A percentile compares a stretch with the other conserved stretches of the same genome.
phyloP scores from a whole-genome alignment of 2,329 filamentous ascomycete genomes.

The Hypoxylon sp. region DNA sequence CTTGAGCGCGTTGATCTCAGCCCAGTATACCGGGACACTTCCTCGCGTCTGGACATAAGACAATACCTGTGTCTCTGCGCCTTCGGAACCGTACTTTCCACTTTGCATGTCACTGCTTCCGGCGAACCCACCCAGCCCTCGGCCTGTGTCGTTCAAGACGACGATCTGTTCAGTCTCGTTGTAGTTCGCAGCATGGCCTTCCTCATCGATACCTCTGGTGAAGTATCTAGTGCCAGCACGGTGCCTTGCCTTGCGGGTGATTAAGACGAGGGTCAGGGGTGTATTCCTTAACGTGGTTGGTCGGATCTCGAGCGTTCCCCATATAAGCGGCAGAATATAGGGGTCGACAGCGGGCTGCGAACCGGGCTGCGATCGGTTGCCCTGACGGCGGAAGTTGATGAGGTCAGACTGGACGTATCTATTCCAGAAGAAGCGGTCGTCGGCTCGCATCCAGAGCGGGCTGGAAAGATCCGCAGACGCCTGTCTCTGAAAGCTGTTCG shows the following conservation, averaged over 20 bases:
- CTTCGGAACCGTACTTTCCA: constrained; percentile 71
- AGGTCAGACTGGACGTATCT: constrained; percentile 90
- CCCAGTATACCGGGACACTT: constrained; percentile 96
- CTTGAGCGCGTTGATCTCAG: constrained; percentile 91
- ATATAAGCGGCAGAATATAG: constrained; percentile 95
- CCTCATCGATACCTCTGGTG: constrained; percentile 90
- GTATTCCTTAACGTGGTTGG: constrained; percentile 88
- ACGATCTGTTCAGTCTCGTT: constrained; percentile 97
- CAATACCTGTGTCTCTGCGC: constrained; percentile 86
- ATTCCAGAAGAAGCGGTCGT: constrained; percentile 99
- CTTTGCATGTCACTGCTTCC: constrained; percentile 82
- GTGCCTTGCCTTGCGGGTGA: constrained; percentile 89
- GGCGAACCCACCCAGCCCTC: constrained; percentile 82
- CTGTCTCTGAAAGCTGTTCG: constrained; percentile 96
- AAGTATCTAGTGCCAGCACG: constrained; percentile 94
- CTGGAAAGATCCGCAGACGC: constrained; percentile 77
- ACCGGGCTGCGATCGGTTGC: constrained; percentile 72
- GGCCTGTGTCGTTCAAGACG: constrained; percentile 84
- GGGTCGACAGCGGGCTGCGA: constrained; percentile 85
- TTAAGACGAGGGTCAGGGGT: constrained; percentile 85
- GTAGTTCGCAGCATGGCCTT: constrained; percentile 97
- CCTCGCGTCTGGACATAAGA: constrained; percentile 97
- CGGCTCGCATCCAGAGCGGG: constrained; percentile 90
- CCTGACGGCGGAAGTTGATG: constrained; percentile 83
- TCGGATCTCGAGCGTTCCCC: constrained; percentile 93